phyloP scores from a whole-genome alignment of 2,329 filamentous ascomycete species.

The Penicillium sp. region DNA sequence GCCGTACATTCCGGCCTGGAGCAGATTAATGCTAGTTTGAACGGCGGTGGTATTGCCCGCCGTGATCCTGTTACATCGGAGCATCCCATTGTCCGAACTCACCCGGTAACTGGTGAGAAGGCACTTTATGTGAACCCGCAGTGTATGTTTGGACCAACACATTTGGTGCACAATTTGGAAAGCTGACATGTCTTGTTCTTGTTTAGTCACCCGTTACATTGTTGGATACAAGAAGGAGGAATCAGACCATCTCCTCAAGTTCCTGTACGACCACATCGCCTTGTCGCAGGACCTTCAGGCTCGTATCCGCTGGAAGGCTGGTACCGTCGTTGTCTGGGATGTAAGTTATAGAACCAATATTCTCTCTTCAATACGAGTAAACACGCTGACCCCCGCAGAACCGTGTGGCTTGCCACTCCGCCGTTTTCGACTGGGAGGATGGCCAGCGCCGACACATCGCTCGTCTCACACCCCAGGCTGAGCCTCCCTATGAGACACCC shows the following conservation, averaged over 20 bases:
- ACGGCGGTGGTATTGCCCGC: constrained; percentile 66
- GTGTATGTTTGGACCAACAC: constrained; percentile 52
- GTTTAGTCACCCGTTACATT: constrained; percentile 72
- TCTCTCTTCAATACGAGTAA: background rate
- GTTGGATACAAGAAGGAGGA: constrained; percentile 85
- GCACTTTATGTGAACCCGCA: constrained; percentile 79
- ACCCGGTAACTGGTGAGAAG: constrained; percentile 80
- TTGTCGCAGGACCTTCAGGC: constrained; percentile 69
- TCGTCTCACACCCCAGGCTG: constrained; percentile 78
- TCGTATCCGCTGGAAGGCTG: constrained; percentile 71
- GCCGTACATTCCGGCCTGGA: constrained; percentile 80
- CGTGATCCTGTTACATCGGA: constrained; percentile 71
- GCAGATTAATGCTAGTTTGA: constrained; percentile 69
- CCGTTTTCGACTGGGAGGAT: constrained; percentile 76
- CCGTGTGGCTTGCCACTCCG: constrained; percentile 73
- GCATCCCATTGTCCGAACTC: constrained; percentile 77
- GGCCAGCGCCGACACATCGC: constrained; percentile 76
- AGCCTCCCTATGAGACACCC: constrained; percentile 70
- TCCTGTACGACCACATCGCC: constrained; percentile 72
- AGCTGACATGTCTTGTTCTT: background rate
- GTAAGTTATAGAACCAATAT: constrained; percentile 32
- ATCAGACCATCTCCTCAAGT: constrained; percentile 72
- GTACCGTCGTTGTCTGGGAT: constrained; percentile 85
- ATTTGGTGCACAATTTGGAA: background rate
- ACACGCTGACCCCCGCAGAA: constrained; percentile 47